These are phyloP conservation scores for Fomitopsis pulvina DNA, from an alignment of 768 basidiomycete species.

Conservation along the genomic window DNA sequence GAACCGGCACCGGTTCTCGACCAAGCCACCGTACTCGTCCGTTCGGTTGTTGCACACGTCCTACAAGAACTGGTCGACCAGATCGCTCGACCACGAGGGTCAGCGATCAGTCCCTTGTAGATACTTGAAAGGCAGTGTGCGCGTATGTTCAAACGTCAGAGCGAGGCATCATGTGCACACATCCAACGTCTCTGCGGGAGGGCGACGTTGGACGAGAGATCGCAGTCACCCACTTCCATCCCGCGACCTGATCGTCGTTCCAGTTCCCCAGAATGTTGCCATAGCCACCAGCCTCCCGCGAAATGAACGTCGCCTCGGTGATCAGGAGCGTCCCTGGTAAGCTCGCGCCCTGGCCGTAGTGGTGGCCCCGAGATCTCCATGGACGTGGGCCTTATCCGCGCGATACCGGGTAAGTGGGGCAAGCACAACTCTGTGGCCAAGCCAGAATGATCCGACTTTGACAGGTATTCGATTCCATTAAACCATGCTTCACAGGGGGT, in stretches of 20 bases:
- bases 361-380: slow-evolving; percentile 26
- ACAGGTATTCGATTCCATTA: no score
- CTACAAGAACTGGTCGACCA: slow-evolving; percentile 37
- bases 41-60: slow-evolving; percentile 35
- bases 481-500: no score
- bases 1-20: slow-evolving; percentile 41
- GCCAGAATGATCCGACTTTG: neutral
- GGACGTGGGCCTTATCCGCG: slow-evolving; percentile 28
- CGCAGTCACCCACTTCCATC: slow-evolving; percentile 44
- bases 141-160: no score
- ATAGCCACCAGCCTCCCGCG: slow-evolving; percentile 41
- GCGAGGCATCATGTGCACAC: neutral
- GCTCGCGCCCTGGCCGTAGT: slow-evolving; percentile 32
- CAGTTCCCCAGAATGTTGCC: slow-evolving; percentile 56
- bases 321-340: slow-evolving; percentile 49
- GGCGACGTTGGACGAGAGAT: neutral
- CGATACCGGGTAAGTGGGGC: slow-evolving; percentile 44
- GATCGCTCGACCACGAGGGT: no score
- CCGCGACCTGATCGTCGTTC: slow-evolving; percentile 47
- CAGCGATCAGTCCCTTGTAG: no score
- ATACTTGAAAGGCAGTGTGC: no score
- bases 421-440: slow-evolving; percentile 43
- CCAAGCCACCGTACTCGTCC: slow-evolving; percentile 39
- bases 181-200: no score
- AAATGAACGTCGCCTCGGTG: slow-evolving; percentile 51